A percentile compares a stretch with the other conserved stretches of the same genome.
phyloP scores from a whole-genome alignment of 805 yeast species.

The Saccharomycopsis capsularis region DNA sequence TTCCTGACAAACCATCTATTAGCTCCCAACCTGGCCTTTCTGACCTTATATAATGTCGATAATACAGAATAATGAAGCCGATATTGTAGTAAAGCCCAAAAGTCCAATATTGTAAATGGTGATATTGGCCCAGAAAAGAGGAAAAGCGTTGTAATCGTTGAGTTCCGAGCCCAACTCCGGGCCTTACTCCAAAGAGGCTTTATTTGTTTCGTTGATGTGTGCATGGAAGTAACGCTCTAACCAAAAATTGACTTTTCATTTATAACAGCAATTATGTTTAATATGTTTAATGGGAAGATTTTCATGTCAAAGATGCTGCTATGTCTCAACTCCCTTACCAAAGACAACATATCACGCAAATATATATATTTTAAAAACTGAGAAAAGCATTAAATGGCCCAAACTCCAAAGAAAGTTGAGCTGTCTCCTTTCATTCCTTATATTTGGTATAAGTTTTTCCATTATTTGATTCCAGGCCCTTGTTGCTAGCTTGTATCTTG shows the following conservation, averaged over 20 bases:
- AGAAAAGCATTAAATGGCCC: constrained; percentile 25
- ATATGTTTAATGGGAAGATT: constrained; percentile 24
- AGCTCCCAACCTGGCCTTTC: no score
- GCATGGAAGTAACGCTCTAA: constrained; percentile 32
- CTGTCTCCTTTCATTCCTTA: constrained; percentile 30
- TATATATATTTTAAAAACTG: neutral
- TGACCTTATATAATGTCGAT: neutral
- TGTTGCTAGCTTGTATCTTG: neutral
- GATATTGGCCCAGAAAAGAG: constrained; percentile 31
- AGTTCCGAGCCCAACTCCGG: constrained; percentile 15
- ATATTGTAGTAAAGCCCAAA: constrained; percentile 27
- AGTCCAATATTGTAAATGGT: constrained; percentile 25
- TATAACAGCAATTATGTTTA: constrained; percentile 26
- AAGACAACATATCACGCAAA: constrained; percentile 29
- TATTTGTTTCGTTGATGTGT: constrained; percentile 28
- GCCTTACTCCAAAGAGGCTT: constrained; percentile 12
- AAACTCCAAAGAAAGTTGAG: constrained; percentile 32
- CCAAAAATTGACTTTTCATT: constrained; percentile 28
- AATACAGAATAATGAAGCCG: constrained; percentile 21
- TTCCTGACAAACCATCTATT: neutral
- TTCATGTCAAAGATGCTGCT: constrained; percentile 27
- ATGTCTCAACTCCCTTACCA: constrained; percentile 26
- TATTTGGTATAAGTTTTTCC: constrained; percentile 24
- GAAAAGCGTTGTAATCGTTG: constrained; percentile 30
- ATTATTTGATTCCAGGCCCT: constrained; percentile 6